Evolutionary conservation across 2,329 filamentous ascomycete genomes (phyloP).

Genomic region (Hypocrella siamensis): DNA sequence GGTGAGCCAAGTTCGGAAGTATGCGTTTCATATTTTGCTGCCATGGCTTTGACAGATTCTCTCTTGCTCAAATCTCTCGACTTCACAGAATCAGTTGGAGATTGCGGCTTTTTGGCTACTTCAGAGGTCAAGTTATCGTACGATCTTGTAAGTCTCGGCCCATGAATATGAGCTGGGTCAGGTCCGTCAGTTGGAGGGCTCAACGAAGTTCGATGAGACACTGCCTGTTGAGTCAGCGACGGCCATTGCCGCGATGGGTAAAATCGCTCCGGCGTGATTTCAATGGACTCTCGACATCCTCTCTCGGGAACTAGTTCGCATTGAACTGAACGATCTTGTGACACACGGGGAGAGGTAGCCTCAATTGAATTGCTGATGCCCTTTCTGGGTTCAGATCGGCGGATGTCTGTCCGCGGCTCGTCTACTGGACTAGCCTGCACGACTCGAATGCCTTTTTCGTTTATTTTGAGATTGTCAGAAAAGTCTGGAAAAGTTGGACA

Average conservation of each 20-base stretch:
- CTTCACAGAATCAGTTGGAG: constrained; percentile 5
- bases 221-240: not conserved
- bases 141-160: constrained; percentile 5
- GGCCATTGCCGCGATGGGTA: constrained; percentile 6
- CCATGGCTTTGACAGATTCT: constrained; percentile 30
- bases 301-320: constrained; percentile 1
- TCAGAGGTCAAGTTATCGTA: constrained; percentile 4
- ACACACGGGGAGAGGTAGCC: not conserved
- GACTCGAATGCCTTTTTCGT: too few relatives aligned
- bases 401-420: constrained; percentile 1
- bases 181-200: not conserved
- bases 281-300: constrained; percentile 4
- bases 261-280: constrained; percentile 10
- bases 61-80: constrained; percentile 10
- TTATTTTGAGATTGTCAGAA: too few relatives aligned
- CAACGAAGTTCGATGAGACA: not conserved
- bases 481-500: too few relatives aligned
- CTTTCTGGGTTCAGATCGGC: not conserved
- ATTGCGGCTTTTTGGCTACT: constrained; percentile 1
- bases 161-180: constrained; percentile 4
- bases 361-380: not conserved
- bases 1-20: constrained; percentile 1
- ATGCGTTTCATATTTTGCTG: constrained; percentile 32
- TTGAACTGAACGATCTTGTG: constrained; percentile 3
- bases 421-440: too few relatives aligned